Base-by-base conservation (phyloP, 129 eudicot species). In the Oenanthe sinensis region DNA sequence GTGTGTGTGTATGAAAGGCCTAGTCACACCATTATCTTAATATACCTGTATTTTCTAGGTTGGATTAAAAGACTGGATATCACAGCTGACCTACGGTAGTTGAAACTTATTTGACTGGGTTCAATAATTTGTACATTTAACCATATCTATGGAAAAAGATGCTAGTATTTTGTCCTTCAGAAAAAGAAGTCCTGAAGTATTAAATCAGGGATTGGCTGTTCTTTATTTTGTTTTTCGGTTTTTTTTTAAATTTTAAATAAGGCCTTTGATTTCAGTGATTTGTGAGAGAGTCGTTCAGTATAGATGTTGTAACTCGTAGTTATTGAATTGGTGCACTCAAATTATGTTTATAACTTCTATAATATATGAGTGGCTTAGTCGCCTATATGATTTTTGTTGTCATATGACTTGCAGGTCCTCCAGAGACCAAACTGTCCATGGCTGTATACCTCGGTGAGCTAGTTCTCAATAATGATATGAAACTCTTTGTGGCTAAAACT, bases 401-500 rank as follows among this genome's bases (percentile, higher is more conserved):
- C 30, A n/a, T 26, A 65, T 73, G 69, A 48, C 9, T 46, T 87
- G 77, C 94, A 95, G 98, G 98, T 62, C 81, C 98, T 40, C 93
- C 94, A 22, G 98, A 95, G 71, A 79, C 88, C 44, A 91, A 95
- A 87, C 75, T 95, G 37, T 86, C 97, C 58, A 91, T 95, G 98
- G 98, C 98, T 42, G 79, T 88, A 48, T 87, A 84, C 84, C 91
- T 95, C 2, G 98, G 98, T 13, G 97, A 95, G 77, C 85, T 91
- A 80, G 97, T 81, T 62, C 82, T 95, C 47, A 95, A 87, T 83
- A 91, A 95, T 22, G 98, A 95, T 4, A 90, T 91, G 37, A 95
- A 91, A 79, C 91, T 95, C 75, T 74, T 81, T 28, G 97, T 95
- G 84, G 97, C 97, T 71, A 77, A 82, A 77, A 88, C 89, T 1